phyloP scores from a whole-genome alignment of 495 filamentous ascomycete species.

The Penicillium pancosmium region DNA sequence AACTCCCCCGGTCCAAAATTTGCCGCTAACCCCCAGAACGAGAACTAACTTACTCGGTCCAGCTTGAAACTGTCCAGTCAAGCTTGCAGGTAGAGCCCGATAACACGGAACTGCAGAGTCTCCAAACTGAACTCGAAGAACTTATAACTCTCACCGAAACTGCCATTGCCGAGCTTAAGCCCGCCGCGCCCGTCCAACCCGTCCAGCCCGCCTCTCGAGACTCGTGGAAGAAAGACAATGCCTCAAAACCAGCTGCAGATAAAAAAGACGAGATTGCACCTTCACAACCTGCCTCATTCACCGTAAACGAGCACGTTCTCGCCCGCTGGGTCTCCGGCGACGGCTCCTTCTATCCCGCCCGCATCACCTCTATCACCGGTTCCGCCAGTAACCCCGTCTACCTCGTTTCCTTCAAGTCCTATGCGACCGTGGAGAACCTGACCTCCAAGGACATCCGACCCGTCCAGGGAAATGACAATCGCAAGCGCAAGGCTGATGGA shows the following conservation, averaged over 20 bases:
- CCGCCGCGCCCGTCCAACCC: slow-evolving; percentile 50
- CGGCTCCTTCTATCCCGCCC: slow-evolving; percentile 86
- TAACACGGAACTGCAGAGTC: slow-evolving; percentile 76
- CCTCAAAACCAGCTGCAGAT: slow-evolving; percentile 45
- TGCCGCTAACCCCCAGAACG: too few species aligned
- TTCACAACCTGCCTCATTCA: slow-evolving; percentile 58
- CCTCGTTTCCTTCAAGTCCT: slow-evolving; percentile 90
- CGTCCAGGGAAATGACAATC: slow-evolving; percentile 62
- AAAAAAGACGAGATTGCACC: slow-evolving; percentile 42
- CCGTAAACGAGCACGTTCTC: slow-evolving; percentile 87
- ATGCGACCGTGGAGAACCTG: slow-evolving; percentile 80
- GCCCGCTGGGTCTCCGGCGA: slow-evolving; percentile 92
- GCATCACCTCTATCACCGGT: slow-evolving; percentile 91
- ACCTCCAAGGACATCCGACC: slow-evolving; percentile 83
- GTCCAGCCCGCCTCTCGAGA: slow-evolving; percentile 55
- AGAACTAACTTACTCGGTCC: not conserved
- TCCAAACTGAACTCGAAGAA: slow-evolving; percentile 82
- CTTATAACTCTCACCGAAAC: slow-evolving; percentile 78
- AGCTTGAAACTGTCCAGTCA: slow-evolving; percentile 81
- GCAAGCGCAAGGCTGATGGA: slow-evolving; percentile 91
- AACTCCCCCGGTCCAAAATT: slow-evolving; percentile 1
- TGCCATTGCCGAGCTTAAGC: slow-evolving; percentile 78
- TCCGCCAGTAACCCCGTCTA: slow-evolving; percentile 87
- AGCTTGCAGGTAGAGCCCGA: slow-evolving; percentile 81
- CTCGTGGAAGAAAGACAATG: slow-evolving; percentile 73